Evolutionary conservation across 192 early-diverging fungal genomes (phyloP), one percentile per base, ranked within the genome.

Genomic region (Funneliformis mosseae): DNA sequence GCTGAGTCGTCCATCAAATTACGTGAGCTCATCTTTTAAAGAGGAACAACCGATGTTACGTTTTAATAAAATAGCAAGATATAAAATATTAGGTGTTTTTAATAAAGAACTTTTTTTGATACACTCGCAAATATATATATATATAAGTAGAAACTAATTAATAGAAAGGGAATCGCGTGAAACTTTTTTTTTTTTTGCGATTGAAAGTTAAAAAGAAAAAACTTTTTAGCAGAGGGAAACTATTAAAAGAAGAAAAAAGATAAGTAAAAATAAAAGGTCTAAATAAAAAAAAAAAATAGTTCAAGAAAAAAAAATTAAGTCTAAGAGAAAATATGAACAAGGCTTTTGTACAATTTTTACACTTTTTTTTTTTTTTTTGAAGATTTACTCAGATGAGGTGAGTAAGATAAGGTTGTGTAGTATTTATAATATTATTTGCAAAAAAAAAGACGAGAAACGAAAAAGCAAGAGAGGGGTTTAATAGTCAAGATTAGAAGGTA

Each of bases 1-100:
- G 80, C 41, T 62, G 83, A 81, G 64, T 84, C 83, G 75, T 87
- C 85, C 85, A 81, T 84, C 48, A 81, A 79, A 18, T 78, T 79
- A 66, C 80, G 81, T 43, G 82, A 80, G 76, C 83, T 81, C 80
- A 85, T 79, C 78, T 79, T 70, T 67, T n/a, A 21, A 28, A 41
- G 48, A 14, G 64, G 18, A 55, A 38, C 11, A 41, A 18, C 18
- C 16, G n/a, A 43, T 77, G 25, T 28, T 77, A 64, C 43, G 43
- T 64, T 63, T 62, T 63, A 33, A 33, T 76, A 77, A 43, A 23
- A n/a, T 76, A 55, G 46, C 9, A 74, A 48, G 33, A 16, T 69
- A 21, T 69, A 66, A 28, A 69, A 39, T 74, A 38, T 33, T 68
- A 68, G 38, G n/a, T 46, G 41, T 59, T 11, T 76, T 61, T 76